Conservation (phyloP, 2,329 filamentous ascomycete species). For the Hypoxylon sp. region DNA sequence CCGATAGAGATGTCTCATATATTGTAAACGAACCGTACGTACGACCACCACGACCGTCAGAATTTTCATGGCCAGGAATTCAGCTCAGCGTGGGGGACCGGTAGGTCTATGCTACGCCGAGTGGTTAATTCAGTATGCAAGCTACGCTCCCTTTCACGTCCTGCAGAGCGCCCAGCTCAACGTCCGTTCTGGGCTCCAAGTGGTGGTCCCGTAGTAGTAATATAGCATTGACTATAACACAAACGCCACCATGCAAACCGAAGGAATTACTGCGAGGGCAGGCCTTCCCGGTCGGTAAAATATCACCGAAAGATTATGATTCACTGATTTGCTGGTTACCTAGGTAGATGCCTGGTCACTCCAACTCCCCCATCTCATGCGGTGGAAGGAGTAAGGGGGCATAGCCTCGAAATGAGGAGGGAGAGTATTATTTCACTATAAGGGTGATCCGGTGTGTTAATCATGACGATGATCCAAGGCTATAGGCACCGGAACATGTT, state of each 20-base stretch:
- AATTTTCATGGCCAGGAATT: constrained; percentile 1
- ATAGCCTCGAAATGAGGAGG: constrained; percentile 10
- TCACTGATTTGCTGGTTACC: background rate
- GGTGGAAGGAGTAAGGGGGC: constrained; percentile 13
- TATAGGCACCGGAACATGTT: constrained; percentile 24
- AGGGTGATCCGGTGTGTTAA: constrained; percentile 12
- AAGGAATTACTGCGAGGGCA: constrained; percentile 3
- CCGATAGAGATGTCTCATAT: constrained; percentile 10
- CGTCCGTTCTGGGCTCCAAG: background rate
- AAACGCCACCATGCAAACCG: background rate
- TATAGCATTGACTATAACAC: constrained; percentile 1
- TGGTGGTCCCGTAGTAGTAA: background rate
- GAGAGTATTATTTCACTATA: background rate
- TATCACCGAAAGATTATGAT: background rate
- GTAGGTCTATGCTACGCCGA: constrained; percentile 4
- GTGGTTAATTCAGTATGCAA: constrained; percentile 28
- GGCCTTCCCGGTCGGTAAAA: background rate
- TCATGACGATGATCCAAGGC: constrained; percentile 27
- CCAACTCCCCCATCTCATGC: background rate
- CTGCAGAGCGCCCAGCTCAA: constrained; percentile 9
- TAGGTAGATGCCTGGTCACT: background rate
- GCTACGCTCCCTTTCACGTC: constrained; percentile 21
- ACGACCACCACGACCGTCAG: constrained; percentile 6
- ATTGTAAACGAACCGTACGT: constrained; percentile 7
- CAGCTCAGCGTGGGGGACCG: constrained; percentile 37